Percentiles rank a stretch among this genome's conserved stretches.
phyloP scores from a whole-genome alignment of 2,329 filamentous ascomycete species.

The Fusarium albosuccineum region DNA sequence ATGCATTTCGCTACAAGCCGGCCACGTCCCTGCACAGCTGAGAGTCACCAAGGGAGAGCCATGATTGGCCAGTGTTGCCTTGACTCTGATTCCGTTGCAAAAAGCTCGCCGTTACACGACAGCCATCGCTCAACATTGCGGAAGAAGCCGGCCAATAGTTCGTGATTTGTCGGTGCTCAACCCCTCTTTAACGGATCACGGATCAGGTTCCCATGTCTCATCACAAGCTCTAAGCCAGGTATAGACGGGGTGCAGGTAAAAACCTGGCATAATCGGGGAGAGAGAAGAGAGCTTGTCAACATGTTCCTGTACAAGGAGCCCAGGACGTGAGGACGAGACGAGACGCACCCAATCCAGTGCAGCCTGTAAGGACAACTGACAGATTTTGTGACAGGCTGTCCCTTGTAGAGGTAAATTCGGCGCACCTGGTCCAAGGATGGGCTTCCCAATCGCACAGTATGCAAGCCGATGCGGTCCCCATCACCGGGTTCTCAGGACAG shows the following conservation, averaged over 20 bases:
- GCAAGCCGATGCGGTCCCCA: conserved; percentile 5
- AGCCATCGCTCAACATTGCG: conserved; percentile 27
- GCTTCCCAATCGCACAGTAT: background rate
- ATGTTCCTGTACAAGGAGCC: conserved; percentile 1
- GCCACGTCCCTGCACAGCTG: conserved; percentile 31
- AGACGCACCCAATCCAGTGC: conserved; percentile 5
- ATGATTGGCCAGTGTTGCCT: conserved; percentile 32
- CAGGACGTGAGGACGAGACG: background rate
- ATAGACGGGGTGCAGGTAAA: conserved; percentile 8
- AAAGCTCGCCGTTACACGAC: conserved; percentile 38
- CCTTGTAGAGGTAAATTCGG: conserved; percentile 5
- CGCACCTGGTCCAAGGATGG: background rate
- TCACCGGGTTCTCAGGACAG: background rate
- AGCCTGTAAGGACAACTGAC: background rate
- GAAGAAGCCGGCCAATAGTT: conserved; percentile 33
- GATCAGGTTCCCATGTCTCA: conserved; percentile 38
- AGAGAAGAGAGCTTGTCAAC: conserved; percentile 6
- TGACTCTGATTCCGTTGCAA: conserved; percentile 22
- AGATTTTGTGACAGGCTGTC: conserved; percentile 8
- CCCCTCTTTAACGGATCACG: conserved; percentile 29
- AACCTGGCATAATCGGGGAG: conserved; percentile 4
- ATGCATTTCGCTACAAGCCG: conserved; percentile 28
- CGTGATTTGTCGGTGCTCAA: conserved; percentile 1
- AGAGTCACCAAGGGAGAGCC: conserved; percentile 10
- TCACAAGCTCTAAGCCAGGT: conserved; percentile 25